Conservation (phyloP, 306 rosid genomes). For the Dalbergia cochinchinensis region DNA sequence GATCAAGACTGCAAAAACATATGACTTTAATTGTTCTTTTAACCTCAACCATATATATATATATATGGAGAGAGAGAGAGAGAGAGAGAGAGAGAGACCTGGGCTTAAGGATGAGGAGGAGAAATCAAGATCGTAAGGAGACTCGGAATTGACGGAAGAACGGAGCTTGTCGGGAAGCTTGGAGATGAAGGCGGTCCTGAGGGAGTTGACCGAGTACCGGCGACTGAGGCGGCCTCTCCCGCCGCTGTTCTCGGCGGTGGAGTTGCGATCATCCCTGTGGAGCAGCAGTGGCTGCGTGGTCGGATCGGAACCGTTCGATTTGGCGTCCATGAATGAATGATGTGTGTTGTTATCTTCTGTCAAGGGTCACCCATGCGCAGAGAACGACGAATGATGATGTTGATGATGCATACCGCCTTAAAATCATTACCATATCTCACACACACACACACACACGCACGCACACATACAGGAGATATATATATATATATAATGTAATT, state of each 20-base stretch:
- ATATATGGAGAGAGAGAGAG: not conserved
- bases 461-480: too few species aligned
- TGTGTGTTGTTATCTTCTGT: too few species aligned
- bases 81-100: conserved; percentile 51
- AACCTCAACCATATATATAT: too few species aligned
- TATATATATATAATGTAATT: too few species aligned
- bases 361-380: too few species aligned
- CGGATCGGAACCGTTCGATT: conserved; percentile 32
- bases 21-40: too few species aligned
- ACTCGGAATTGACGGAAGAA: conserved; percentile 58
- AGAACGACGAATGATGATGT: too few species aligned
- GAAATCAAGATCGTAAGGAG: conserved; percentile 54
- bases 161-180: conserved; percentile 67
- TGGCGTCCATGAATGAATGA: not conserved
- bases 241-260: conserved; percentile 4
- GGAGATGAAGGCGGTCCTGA: conserved; percentile 57
- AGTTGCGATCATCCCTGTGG: not conserved
- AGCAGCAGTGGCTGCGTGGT: conserved; percentile 43
- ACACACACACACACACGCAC: too few species aligned
- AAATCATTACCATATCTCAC: too few species aligned
- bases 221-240: conserved; percentile 34
- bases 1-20: too few species aligned
- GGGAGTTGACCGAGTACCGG: conserved; percentile 50
- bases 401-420: too few species aligned
- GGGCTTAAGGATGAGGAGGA: conserved; percentile 55